Percentiles rank a stretch among this genome's conserved stretches.
These are phyloP conservation scores for Trametes pubescens DNA, from an alignment of 1,284 basidiomycete species.

Conservation along the genomic window DNA sequence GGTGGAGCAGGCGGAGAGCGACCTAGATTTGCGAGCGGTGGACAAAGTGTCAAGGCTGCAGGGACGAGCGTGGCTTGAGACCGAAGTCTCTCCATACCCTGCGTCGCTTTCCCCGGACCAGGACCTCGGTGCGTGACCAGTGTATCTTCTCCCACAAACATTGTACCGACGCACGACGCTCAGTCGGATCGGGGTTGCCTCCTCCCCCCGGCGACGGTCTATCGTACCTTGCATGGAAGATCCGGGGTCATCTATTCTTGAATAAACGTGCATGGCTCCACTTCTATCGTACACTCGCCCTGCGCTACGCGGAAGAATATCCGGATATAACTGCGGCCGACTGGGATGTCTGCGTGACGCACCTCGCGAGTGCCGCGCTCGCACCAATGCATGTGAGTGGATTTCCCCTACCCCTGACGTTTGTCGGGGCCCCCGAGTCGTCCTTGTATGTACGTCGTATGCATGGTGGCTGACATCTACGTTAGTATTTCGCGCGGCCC, in stretches of 20 bases:
- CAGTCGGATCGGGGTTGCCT: not conserved
- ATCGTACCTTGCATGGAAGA: not conserved
- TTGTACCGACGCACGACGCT: not conserved
- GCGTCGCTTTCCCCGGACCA: not conserved
- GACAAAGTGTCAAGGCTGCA: not conserved
- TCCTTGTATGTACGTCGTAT: too few relatives aligned
- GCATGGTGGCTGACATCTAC: too few relatives aligned
- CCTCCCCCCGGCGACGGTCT: not conserved
- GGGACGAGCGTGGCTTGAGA: not conserved
- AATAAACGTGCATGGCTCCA: not conserved
- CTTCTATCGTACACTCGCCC: not conserved
- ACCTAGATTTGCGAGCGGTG: not conserved
- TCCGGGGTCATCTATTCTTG: not conserved
- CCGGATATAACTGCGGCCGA: slow-evolving; percentile 1
- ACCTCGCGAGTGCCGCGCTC: not conserved
- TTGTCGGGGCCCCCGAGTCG: too few relatives aligned
- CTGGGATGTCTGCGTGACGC: slow-evolving; percentile 5
- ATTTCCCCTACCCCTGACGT: not conserved
- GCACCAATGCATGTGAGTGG: not conserved
- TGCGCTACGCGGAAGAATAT: slow-evolving; percentile 1
- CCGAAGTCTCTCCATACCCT: not conserved
- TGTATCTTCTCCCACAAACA: not conserved
- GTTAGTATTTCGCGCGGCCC: too few relatives aligned
- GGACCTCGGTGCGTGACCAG: not conserved
- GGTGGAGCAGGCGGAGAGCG: not conserved